Conservation (phyloP, 352 stramenopile species). For the Pythium aquatile region DNA sequence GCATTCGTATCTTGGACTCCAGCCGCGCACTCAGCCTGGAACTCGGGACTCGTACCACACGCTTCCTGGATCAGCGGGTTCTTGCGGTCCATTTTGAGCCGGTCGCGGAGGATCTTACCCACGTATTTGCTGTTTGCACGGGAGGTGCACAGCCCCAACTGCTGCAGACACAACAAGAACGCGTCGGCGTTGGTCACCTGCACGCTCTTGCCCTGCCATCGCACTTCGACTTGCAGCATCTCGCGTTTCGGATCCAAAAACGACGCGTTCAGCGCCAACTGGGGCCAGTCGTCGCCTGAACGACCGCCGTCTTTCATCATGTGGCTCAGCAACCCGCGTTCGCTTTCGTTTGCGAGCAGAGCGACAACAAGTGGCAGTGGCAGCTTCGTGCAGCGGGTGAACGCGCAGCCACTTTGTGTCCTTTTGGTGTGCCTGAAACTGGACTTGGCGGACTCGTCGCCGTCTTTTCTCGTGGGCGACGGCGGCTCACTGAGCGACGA, state of each 20-base stretch:
- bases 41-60: constrained; percentile 17
- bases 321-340: constrained; percentile 47
- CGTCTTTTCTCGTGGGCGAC: constrained; percentile 7
- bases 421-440: constrained; percentile 3
- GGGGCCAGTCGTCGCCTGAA: constrained; percentile 43
- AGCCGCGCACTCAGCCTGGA: not conserved
- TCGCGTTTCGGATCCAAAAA: constrained; percentile 44
- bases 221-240: constrained; percentile 55
- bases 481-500: not conserved
- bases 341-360: constrained; percentile 63
- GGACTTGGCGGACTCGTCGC: not conserved
- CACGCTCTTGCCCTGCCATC: constrained; percentile 48
- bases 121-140: constrained; percentile 52
- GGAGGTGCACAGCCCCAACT: constrained; percentile 53
- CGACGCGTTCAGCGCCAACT: constrained; percentile 57
- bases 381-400: constrained; percentile 43
- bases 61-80: constrained; percentile 44
- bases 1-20: not conserved
- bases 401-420: constrained; percentile 6
- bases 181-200: constrained; percentile 57
- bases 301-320: constrained; percentile 29
- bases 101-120: constrained; percentile 54
- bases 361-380: constrained; percentile 55
- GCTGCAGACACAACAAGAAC: constrained; percentile 60
- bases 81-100: constrained; percentile 47